phyloP scores from a whole-genome alignment of 2,329 filamentous ascomycete species.

The Fusarium poae region DNA sequence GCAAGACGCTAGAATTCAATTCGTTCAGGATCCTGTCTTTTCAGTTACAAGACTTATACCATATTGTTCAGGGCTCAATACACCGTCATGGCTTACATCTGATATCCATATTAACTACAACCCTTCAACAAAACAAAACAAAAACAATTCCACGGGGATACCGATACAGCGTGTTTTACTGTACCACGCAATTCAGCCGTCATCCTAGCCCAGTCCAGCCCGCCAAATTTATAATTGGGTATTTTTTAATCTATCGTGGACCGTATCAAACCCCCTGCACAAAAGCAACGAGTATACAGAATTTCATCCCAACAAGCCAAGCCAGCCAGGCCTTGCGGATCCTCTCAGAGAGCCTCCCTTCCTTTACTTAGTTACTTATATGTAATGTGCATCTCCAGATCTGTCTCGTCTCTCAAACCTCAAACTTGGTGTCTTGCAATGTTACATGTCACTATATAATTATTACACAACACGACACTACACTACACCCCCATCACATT shows the following conservation, averaged over 20 bases:
- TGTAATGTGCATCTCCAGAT: background rate
- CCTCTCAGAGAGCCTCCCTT: background rate
- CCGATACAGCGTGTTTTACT: background rate
- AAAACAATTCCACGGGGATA: background rate
- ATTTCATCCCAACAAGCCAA: slow-evolving; percentile 2
- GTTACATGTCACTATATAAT: slow-evolving; percentile 8
- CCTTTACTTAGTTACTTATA: background rate
- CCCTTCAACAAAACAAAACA: slow-evolving; percentile 4
- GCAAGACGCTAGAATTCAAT: background rate
- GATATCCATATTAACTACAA: background rate
- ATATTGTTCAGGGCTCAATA: background rate
- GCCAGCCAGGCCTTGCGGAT: background rate
- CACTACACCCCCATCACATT: slow-evolving; percentile 9
- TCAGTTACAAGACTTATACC: background rate
- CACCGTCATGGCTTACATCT: background rate
- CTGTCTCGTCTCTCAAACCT: background rate
- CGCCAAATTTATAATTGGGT: background rate
- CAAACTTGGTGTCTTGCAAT: background rate
- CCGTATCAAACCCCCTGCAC: slow-evolving; percentile 2
- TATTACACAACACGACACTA: slow-evolving; percentile 1
- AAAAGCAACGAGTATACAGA: slow-evolving; percentile 30
- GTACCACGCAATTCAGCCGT: background rate
- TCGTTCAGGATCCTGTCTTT: background rate
- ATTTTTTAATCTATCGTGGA: slow-evolving; percentile 15
- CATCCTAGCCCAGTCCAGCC: background rate